Percentiles rank a stretch among this genome's conserved stretches.
These are phyloP conservation scores for Calycina herbarum DNA, from an alignment of 2,329 filamentous ascomycete genomes.

Conservation along the genomic window DNA sequence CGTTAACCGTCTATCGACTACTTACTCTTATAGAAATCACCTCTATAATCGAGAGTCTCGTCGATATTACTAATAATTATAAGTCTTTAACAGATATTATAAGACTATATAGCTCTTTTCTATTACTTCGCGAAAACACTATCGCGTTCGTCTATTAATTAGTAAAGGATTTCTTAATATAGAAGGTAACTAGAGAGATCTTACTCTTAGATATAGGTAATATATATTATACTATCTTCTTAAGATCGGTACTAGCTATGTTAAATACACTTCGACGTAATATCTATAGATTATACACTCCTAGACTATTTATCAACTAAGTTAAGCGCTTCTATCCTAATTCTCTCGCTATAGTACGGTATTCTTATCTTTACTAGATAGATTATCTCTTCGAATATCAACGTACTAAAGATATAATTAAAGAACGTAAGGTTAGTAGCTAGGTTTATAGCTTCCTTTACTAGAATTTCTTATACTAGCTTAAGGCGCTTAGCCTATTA, in stretches of 20 bases:
- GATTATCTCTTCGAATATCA: too few species aligned
- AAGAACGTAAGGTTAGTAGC: too few species aligned
- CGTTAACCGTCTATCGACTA: conserved; percentile 6
- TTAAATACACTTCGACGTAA: neutral
- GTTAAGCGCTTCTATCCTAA: too few species aligned
- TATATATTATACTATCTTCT: conserved; percentile 9
- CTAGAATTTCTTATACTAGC: too few species aligned
- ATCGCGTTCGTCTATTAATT: conserved; percentile 1
- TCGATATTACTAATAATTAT: neutral
- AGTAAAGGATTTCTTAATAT: conserved; percentile 6
- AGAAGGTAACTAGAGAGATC: neutral
- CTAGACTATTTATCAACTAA: too few species aligned
- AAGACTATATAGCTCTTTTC: conserved; percentile 4
- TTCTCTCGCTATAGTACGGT: too few species aligned
- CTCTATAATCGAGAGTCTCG: neutral
- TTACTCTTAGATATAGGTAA: neutral
- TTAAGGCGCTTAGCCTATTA: too few species aligned
- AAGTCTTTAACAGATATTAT: neutral
- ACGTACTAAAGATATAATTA: too few species aligned
- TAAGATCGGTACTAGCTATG: conserved; percentile 5
- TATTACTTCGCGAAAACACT: neutral
- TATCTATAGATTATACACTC: conserved; percentile 3
- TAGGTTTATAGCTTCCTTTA: too few species aligned
- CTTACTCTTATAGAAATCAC: neutral
- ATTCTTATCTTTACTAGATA: too few species aligned